Evolutionary conservation across 768 basidiomycete genomes (phyloP).

Genomic region (Tricholoma bakamatsutake): DNA sequence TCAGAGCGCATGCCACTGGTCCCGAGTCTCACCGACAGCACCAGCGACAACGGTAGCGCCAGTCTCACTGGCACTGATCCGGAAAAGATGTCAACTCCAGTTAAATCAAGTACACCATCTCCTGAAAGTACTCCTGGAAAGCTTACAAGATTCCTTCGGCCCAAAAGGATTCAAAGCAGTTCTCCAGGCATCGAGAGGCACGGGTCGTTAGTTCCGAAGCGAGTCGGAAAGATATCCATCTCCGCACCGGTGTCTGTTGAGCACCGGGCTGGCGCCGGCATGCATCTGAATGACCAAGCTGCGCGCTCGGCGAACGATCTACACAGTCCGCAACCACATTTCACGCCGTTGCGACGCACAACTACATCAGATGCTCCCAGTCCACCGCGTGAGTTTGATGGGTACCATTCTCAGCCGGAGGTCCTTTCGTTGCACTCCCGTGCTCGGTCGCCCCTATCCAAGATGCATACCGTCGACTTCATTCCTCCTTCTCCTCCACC

Average conservation of each 20-base stretch:
- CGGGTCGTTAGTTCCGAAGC: not conserved
- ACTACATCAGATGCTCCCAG: not conserved
- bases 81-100: not conserved
- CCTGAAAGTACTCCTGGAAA: conserved; percentile 2
- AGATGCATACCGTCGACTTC: not conserved
- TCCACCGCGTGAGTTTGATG: not conserved
- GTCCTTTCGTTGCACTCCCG: not conserved
- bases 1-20: conserved; percentile 5
- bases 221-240: conserved; percentile 3
- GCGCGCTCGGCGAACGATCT: conserved; percentile 1
- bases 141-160: conserved; percentile 2
- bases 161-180: not conserved
- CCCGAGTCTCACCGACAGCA: conserved; percentile 3
- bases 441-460: not conserved
- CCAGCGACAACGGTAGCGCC: conserved; percentile 11
- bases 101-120: not conserved
- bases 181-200: not conserved
- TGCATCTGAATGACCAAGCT: not conserved
- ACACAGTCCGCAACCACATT: not conserved
- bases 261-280: not conserved
- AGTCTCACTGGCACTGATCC: conserved; percentile 5
- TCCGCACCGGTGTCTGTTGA: conserved; percentile 1
- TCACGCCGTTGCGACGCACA: not conserved
- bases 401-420: not conserved
- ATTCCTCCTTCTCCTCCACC: conserved; percentile 1